phyloP scores from a whole-genome alignment of 2,329 filamentous ascomycete species.

The Fusarium sacchari region DNA sequence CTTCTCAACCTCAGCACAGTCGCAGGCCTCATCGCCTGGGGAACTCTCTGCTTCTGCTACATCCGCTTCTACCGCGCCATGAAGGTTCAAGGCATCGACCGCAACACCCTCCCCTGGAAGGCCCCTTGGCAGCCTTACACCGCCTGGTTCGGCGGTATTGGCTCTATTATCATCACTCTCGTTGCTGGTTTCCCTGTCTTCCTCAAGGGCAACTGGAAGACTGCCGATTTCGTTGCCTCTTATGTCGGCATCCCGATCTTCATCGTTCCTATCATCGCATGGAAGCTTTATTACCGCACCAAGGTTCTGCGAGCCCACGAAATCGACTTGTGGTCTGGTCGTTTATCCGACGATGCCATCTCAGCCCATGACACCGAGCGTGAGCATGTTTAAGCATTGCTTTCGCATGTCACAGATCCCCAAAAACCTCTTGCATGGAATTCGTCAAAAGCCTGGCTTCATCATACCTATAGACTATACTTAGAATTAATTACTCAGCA shows the following conservation, averaged over 20 bases:
- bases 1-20: slow-evolving; percentile 76
- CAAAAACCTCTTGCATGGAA: neutral
- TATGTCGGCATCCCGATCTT: slow-evolving; percentile 74
- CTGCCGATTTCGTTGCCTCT: slow-evolving; percentile 69
- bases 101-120: slow-evolving; percentile 63
- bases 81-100: slow-evolving; percentile 63
- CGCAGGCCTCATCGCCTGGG: slow-evolving; percentile 69
- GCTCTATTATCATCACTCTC: slow-evolving; percentile 71
- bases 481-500: neutral
- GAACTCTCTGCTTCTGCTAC: slow-evolving; percentile 67
- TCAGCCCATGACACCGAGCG: neutral
- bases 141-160: slow-evolving; percentile 66
- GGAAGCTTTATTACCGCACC: slow-evolving; percentile 58
- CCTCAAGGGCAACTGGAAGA: slow-evolving; percentile 71
- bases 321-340: slow-evolving; percentile 58
- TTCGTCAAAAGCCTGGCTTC: fast-evolving
- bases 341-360: slow-evolving; percentile 17
- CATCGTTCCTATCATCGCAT: slow-evolving; percentile 67
- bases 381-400: neutral
- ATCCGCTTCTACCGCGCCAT: slow-evolving; percentile 62
- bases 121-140: slow-evolving; percentile 70
- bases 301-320: slow-evolving; percentile 55
- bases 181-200: slow-evolving; percentile 83
- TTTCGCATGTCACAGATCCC: fast-evolving
- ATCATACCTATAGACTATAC: neutral